A percentile compares a stretch with the other conserved stretches of the same genome.
phyloP scores from a whole-genome alignment of 2,329 filamentous ascomycete species.

The Arthrobotrys entomopaga region DNA sequence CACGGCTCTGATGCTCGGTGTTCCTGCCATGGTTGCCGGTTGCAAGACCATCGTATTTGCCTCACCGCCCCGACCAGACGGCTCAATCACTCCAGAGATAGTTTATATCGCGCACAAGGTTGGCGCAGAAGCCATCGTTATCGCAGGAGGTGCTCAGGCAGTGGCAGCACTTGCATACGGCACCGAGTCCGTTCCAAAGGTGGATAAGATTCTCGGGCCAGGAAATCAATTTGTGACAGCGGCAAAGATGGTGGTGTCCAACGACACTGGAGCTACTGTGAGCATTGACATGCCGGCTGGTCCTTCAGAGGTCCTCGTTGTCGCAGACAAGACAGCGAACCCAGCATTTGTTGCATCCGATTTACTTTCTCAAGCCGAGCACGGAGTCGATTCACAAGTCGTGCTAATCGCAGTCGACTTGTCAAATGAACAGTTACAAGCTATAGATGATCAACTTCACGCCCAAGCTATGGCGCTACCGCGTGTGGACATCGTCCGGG shows the following conservation, averaged over 20 bases:
- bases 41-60: slow-evolving; percentile 95
- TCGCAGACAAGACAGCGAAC: slow-evolving; percentile 87
- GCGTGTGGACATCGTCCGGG: slow-evolving; percentile 89
- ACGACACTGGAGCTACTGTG: slow-evolving; percentile 94
- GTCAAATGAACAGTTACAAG: slow-evolving; percentile 74
- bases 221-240: slow-evolving; percentile 99
- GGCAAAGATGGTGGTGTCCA: slow-evolving; percentile 97
- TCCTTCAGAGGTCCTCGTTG: slow-evolving; percentile 94
- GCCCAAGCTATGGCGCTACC: slow-evolving; percentile 86
- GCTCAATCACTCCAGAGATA: slow-evolving; percentile 92
- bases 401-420: slow-evolving; percentile 88
- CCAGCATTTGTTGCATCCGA: slow-evolving; percentile 96
- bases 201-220: slow-evolving; percentile 97
- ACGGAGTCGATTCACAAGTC: slow-evolving; percentile 95
- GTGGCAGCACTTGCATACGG: slow-evolving; percentile 97
- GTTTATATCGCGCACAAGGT: slow-evolving; percentile 98
- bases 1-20: slow-evolving; percentile 96
- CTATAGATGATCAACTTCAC: slow-evolving; percentile 92
- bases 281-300: slow-evolving; percentile 99
- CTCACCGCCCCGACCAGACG: slow-evolving; percentile 87
- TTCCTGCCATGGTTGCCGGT: slow-evolving; percentile 95
- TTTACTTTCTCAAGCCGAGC: slow-evolving; percentile 92
- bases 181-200: slow-evolving; percentile 91
- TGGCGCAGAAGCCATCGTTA: slow-evolving; percentile 92
- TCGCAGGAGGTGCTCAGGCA: slow-evolving; percentile 94